phyloP scores from a whole-genome alignment of 169 alveolate genomes.

The Eimeria praecox region DNA sequence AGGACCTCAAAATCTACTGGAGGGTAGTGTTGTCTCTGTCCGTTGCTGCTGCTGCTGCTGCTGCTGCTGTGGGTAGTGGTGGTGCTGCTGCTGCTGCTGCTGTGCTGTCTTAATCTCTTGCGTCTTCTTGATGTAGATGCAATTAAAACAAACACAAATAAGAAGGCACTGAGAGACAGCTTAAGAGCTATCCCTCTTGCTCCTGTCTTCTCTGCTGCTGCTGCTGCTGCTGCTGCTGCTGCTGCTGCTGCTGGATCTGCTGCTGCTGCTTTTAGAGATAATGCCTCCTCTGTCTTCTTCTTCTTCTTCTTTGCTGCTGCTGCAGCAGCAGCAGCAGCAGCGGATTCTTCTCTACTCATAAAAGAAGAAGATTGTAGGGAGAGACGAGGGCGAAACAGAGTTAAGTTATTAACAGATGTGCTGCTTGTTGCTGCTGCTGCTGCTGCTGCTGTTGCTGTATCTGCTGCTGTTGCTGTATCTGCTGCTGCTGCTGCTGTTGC shows the following conservation, averaged over 20 bases:
- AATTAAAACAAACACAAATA: background rate
- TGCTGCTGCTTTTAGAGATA: background rate
- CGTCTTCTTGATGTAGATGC: background rate
- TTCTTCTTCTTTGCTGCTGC: background rate
- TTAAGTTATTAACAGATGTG: no score
- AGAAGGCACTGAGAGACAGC: background rate
- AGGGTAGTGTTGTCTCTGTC: background rate
- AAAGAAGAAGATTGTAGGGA: no score
- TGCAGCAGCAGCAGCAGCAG: background rate
- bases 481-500: no score
- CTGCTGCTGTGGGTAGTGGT: no score
- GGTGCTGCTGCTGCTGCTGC: background rate
- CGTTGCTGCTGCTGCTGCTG: background rate
- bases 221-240: background rate
- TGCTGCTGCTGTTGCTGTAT: no score
- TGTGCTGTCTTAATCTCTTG: background rate
- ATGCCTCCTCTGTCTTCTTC: background rate
- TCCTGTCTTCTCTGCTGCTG: background rate
- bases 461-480: no score
- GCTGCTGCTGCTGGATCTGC: background rate
- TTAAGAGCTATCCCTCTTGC: background rate
- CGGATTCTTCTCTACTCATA: no score
- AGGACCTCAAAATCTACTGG: conserved; percentile 3
- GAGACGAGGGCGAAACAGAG: no score
- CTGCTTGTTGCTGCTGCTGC: no score